A percentile compares a stretch with the other conserved stretches of the same genome.
Conservation (phyloP, 1,139 yeast genomes). For the Oligophagozyma castellii region DNA sequence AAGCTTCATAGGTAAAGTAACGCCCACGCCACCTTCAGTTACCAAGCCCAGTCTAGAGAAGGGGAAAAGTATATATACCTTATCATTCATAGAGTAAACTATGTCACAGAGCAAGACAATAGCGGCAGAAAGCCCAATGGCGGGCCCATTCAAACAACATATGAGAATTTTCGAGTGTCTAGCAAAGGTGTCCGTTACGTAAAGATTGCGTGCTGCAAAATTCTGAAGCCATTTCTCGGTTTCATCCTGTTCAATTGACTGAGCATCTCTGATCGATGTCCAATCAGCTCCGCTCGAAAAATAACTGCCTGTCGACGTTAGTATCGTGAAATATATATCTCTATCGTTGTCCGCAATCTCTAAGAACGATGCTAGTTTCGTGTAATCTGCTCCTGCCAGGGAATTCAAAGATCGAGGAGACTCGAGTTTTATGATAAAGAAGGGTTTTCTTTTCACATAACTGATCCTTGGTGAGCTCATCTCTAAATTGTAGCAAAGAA, state of each 20-base stretch:
- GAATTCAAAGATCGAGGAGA: constrained; percentile 56
- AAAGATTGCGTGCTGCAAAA: constrained; percentile 23
- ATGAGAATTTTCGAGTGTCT: constrained; percentile 61
- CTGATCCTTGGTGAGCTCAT: too few species aligned
- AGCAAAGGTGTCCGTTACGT: constrained; percentile 51
- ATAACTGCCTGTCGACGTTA: constrained; percentile 61
- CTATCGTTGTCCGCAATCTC: constrained; percentile 57
- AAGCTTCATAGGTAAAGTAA: constrained; percentile 54
- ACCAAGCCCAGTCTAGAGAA: constrained; percentile 76
- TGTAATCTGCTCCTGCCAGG: constrained; percentile 51
- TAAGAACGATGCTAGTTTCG: constrained; percentile 44
- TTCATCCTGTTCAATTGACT: constrained; percentile 12
- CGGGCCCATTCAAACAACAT: constrained; percentile 79
- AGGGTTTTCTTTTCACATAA: constrained; percentile 12
- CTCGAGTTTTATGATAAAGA: constrained; percentile 48
- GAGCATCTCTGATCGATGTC: constrained; percentile 19
- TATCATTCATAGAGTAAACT: constrained; percentile 51
- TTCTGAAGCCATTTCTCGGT: constrained; percentile 42
- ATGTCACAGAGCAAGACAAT: constrained; percentile 65
- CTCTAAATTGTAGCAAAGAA: too few species aligned
- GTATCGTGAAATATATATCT: constrained; percentile 48
- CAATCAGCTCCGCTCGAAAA: constrained; percentile 85
- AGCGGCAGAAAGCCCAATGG: constrained; percentile 66
- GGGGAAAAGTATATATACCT: constrained; percentile 56
- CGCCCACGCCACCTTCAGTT: constrained; percentile 69